Evolutionary conservation across 1,284 basidiomycete genomes (phyloP).

Genomic region (Xerocomus minutiporus): DNA sequence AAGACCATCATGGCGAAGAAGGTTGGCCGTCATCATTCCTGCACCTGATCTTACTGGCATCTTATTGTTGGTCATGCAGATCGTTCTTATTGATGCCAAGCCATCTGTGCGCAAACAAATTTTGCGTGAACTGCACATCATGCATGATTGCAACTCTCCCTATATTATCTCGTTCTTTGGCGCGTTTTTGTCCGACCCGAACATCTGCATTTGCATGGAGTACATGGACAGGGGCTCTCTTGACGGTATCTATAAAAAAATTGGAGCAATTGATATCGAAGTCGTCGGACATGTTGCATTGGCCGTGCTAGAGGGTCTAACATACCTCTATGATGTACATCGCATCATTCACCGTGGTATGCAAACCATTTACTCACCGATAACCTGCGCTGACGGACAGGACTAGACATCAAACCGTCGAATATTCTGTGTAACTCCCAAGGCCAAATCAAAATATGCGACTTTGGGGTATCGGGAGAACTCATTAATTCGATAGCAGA

Average conservation of each 20-base stretch:
- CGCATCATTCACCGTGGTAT: slow-evolving; percentile 98
- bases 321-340: slow-evolving; percentile 98
- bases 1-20: slow-evolving; percentile 93
- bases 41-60: not conserved
- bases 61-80: slow-evolving; percentile 44
- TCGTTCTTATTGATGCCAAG: slow-evolving; percentile 97
- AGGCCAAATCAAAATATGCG: slow-evolving; percentile 97
- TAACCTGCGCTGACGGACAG: slow-evolving; percentile 4
- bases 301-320: slow-evolving; percentile 90
- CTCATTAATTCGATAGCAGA: slow-evolving; percentile 98
- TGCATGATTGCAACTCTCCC: slow-evolving; percentile 92
- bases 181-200: slow-evolving; percentile 92
- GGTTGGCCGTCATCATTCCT: slow-evolving; percentile 44
- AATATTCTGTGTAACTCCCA: slow-evolving; percentile 94
- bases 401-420: slow-evolving; percentile 95
- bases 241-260: slow-evolving; percentile 92
- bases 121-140: slow-evolving; percentile 94
- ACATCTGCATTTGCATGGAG: slow-evolving; percentile 99
- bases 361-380: slow-evolving; percentile 21
- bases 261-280: slow-evolving; percentile 85
- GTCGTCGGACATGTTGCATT: slow-evolving; percentile 90
- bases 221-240: slow-evolving; percentile 90
- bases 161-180: slow-evolving; percentile 98
- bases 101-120: slow-evolving; percentile 98
- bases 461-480: slow-evolving; percentile 98